Evolutionary conservation across 768 basidiomycete genomes (phyloP).

Genomic region (Lenzites betulinus): DNA sequence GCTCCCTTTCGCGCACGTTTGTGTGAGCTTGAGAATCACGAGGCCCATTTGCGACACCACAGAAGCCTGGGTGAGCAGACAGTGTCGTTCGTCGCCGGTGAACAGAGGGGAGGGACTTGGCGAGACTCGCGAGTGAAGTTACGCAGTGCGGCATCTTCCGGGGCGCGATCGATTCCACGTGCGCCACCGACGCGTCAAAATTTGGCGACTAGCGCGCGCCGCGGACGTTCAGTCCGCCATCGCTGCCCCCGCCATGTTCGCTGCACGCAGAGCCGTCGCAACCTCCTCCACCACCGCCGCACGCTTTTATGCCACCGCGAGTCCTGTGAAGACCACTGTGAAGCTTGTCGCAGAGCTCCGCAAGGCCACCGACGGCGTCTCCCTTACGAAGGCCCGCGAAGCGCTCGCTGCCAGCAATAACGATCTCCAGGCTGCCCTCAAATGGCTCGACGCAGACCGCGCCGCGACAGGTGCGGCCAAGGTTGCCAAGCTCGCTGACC

Average conservation of each 20-base stretch:
- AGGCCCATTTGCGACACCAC: too few species aligned
- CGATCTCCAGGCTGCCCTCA: constrained; percentile 70
- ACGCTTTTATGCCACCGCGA: constrained; percentile 54
- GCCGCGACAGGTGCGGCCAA: constrained; percentile 71
- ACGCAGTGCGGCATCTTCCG: too few species aligned
- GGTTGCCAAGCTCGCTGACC: constrained; percentile 80
- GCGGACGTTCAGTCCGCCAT: constrained; percentile 4
- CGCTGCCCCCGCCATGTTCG: constrained; percentile 23
- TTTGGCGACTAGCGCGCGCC: not conserved
- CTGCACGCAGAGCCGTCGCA: constrained; percentile 10
- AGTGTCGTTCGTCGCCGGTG: too few species aligned
- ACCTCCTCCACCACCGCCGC: constrained; percentile 29
- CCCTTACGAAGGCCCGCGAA: constrained; percentile 86
- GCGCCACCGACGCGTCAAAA: constrained; percentile 3
- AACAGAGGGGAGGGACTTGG: too few species aligned
- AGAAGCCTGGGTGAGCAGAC: too few species aligned
- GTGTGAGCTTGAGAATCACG: too few species aligned
- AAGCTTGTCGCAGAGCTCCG: constrained; percentile 86
- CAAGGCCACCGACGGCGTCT: constrained; percentile 69
- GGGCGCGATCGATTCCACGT: not conserved
- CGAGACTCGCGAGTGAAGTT: too few species aligned
- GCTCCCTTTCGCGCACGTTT: too few species aligned
- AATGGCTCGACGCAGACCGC: constrained; percentile 82
- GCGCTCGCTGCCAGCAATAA: constrained; percentile 77
- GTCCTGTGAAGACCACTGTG: constrained; percentile 57